Evolutionary conservation across 106 monocot species (phyloP).

Genomic region (Dendrobium officinale): DNA sequence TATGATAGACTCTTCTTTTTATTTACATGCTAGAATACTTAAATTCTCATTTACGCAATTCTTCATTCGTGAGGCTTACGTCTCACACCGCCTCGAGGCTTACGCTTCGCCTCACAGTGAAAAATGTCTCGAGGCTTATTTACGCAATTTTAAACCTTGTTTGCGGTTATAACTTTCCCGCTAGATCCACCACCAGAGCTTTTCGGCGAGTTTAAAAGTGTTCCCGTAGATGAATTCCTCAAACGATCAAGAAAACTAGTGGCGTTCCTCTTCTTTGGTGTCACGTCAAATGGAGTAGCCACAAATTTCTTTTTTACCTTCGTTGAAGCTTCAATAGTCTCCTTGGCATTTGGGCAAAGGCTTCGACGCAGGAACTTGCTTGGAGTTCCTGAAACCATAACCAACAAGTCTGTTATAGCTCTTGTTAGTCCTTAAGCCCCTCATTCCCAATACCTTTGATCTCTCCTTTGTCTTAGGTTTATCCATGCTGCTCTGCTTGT

Average conservation of each 20-base stretch:
- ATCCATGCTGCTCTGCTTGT: not conserved
- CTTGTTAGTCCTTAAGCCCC: constrained; percentile 13
- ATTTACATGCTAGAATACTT: too few species aligned
- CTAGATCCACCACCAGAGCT: not conserved
- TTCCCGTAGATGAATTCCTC: not conserved
- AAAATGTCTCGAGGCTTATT: too few species aligned
- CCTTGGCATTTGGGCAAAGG: not conserved
- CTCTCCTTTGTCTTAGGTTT: constrained; percentile 17
- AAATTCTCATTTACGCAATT: too few species aligned
- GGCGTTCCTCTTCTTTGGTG: too few species aligned
- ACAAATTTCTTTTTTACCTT: not conserved
- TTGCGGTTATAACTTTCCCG: not conserved
- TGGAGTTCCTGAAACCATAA: not conserved
- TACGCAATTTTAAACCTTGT: too few species aligned
- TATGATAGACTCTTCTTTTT: too few species aligned
- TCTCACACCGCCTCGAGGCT: too few species aligned
- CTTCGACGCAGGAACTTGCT: not conserved
- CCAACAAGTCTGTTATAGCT: not conserved
- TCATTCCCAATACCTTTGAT: not conserved
- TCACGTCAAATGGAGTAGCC: not conserved
- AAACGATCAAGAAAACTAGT: not conserved
- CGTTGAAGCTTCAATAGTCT: too few species aligned
- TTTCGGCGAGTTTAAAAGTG: not conserved
- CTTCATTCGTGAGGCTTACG: too few species aligned
- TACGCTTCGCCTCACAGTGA: too few species aligned